Conservation (phyloP, 2,329 filamentous ascomycete genomes). For the Monosporascus sp. region DNA sequence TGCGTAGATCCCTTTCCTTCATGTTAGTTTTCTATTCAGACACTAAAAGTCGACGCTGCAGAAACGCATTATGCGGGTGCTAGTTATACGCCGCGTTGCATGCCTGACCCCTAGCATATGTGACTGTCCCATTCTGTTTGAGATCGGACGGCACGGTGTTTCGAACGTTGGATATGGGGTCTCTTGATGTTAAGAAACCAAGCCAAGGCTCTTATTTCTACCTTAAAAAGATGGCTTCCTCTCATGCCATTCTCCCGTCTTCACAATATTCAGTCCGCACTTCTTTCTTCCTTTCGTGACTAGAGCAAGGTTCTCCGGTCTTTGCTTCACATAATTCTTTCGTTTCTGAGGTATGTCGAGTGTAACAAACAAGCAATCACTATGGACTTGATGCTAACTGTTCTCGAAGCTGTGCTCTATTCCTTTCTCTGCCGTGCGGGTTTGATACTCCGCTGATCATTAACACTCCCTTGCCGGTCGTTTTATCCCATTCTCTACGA, state of each 20-base stretch:
- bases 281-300: slow-evolving; percentile 10
- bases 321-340: slow-evolving; percentile 13
- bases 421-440: slow-evolving; percentile 15
- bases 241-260: slow-evolving; percentile 10
- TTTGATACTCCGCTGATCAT: slow-evolving; percentile 7
- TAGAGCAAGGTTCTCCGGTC: slow-evolving; percentile 11
- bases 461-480: slow-evolving; percentile 12
- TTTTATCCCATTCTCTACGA: slow-evolving; percentile 14
- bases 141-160: background rate
- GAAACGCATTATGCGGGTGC: too few relatives aligned
- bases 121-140: background rate
- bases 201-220: background rate
- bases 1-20: background rate
- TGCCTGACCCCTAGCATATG: background rate
- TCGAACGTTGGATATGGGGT: background rate
- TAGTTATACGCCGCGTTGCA: background rate
- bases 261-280: background rate
- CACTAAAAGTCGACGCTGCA: too few relatives aligned
- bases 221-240: background rate
- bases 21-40: background rate
- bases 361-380: too few relatives aligned
- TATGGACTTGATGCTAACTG: slow-evolving; percentile 8
- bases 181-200: background rate
- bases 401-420: slow-evolving; percentile 20
- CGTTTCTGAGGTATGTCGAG: slow-evolving; percentile 19